These are phyloP conservation scores for Colletotrichum euphorbiae DNA, from an alignment of 2,329 filamentous ascomycete species.

Conservation along the genomic window DNA sequence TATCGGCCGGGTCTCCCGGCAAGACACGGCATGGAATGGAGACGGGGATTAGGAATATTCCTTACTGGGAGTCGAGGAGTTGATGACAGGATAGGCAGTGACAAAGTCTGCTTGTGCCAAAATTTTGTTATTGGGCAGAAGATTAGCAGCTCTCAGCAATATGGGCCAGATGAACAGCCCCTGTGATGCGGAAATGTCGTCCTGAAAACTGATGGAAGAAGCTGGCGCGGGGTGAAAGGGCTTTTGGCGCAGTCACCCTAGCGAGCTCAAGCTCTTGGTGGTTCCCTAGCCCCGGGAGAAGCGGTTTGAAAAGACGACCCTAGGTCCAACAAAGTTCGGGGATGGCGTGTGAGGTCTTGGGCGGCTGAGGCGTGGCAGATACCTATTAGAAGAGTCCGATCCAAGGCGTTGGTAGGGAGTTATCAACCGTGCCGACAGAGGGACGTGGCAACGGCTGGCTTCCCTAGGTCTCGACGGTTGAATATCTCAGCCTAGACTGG, in stretches of 20 bases:
- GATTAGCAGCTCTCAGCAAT: constrained; percentile 12
- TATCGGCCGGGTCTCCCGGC: constrained; percentile 7
- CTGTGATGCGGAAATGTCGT: constrained; percentile 15
- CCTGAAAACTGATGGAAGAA: constrained; percentile 26
- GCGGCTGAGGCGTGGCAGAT: constrained; percentile 34
- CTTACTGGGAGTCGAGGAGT: constrained; percentile 12
- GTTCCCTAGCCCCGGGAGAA: constrained; percentile 33
- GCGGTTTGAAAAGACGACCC: constrained; percentile 29
- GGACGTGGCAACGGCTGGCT: constrained; percentile 35
- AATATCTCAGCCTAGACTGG: constrained; percentile 1
- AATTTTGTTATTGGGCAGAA: not conserved
- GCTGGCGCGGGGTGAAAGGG: constrained; percentile 35
- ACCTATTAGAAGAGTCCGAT: constrained; percentile 21
- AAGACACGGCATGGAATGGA: constrained; percentile 25
- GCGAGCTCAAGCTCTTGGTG: constrained; percentile 20
- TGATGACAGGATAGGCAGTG: constrained; percentile 2
- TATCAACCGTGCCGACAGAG: constrained; percentile 19
- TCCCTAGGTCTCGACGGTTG: constrained; percentile 6
- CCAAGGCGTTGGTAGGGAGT: constrained; percentile 27
- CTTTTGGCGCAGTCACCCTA: constrained; percentile 27
- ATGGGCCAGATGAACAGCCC: constrained; percentile 6
- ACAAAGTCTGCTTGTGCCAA: not conserved
- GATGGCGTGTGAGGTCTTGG: constrained; percentile 35
- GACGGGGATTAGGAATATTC: not conserved
- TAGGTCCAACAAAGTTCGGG: constrained; percentile 37